Evolutionary conservation across 2,329 filamentous ascomycete species (phyloP), one percentile per base, ranked within the genome.

Genomic region (Cladobotryum protrusum): DNA sequence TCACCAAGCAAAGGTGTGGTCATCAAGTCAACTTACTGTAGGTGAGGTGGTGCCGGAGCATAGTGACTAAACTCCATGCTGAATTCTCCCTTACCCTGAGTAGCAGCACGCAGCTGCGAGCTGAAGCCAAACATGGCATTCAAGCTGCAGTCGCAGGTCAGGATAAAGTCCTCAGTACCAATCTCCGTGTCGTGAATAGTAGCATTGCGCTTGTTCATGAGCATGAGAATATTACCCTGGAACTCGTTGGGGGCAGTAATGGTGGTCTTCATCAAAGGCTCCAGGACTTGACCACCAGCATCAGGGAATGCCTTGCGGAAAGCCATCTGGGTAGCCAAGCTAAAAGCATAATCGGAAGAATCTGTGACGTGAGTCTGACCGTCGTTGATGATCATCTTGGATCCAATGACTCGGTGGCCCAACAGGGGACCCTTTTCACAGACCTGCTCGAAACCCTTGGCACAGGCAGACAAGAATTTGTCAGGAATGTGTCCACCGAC

Each of bases 21-120:
- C 18, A 19, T 13, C 13, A 20, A 15, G 43, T 4, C n/a, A 17
- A 40, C 11, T 29, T 85, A 87, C 86, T 99, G 93, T 68, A 97
- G 68, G 66, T 97, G 91, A 61, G 83, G 82, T 44, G 91, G 87
- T 52, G 93, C 89, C 46, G 89, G 78, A 47, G 87, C 83, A 63
- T 99, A 99, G 73, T 97, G 93, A 69, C 87, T 93, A 64, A 99
- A 99, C 72, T 99, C 93, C 93, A 99, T 97, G 62, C 81, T 87
- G 66, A 96, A 99, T 74, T 99, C 93, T 62, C 93, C 93, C 79
- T 99, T 99, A 55, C 93, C 93, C 74, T 99, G 93, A 2, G 91
- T 97, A 18, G 91, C 88, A 13, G 93, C 93, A 60, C 93, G 82
- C 58, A 99, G 72, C 71, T 96, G 88, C 39, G 85, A 88, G 63